Conservation (phyloP, 2,329 filamentous ascomycete genomes). For the Parafenestella ontariensis region DNA sequence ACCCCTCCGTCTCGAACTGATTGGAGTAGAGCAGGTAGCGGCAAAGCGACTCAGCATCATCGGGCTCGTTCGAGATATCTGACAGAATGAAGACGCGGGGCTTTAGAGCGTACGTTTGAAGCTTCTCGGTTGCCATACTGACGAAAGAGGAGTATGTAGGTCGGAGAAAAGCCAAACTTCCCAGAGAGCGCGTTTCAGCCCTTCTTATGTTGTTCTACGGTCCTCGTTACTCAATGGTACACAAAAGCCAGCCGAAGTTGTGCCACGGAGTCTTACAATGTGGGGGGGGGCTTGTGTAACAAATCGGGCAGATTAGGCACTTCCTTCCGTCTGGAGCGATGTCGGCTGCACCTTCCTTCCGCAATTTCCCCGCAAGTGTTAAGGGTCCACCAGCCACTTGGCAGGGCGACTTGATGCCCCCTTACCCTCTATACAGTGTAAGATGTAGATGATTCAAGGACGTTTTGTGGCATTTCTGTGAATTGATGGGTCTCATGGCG, state of each 20-base stretch:
- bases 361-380: background rate
- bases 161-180: background rate
- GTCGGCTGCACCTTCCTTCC: slow-evolving; percentile 22
- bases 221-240: slow-evolving; percentile 24
- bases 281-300: slow-evolving; percentile 17
- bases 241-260: slow-evolving; percentile 26
- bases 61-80: slow-evolving; percentile 51
- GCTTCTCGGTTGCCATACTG: slow-evolving; percentile 34
- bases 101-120: slow-evolving; percentile 41
- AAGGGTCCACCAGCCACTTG: background rate
- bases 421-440: too few relatives aligned
- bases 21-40: slow-evolving; percentile 49
- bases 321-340: slow-evolving; percentile 16
- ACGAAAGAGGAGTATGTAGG: background rate
- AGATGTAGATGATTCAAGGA: too few relatives aligned
- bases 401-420: too few relatives aligned
- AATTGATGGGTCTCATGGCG: background rate
- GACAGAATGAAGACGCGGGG: slow-evolving; percentile 51
- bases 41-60: slow-evolving; percentile 49
- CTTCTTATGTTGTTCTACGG: slow-evolving; percentile 15
- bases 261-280: slow-evolving; percentile 21
- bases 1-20: slow-evolving; percentile 48
- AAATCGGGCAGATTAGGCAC: slow-evolving; percentile 25
- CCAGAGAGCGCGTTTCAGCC: background rate
- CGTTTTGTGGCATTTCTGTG: background rate